Percentiles rank a stretch among this genome's conserved stretches.
These are phyloP conservation scores for Parathielavia appendiculata DNA, from an alignment of 495 filamentous ascomycete genomes.

Conservation along the genomic window DNA sequence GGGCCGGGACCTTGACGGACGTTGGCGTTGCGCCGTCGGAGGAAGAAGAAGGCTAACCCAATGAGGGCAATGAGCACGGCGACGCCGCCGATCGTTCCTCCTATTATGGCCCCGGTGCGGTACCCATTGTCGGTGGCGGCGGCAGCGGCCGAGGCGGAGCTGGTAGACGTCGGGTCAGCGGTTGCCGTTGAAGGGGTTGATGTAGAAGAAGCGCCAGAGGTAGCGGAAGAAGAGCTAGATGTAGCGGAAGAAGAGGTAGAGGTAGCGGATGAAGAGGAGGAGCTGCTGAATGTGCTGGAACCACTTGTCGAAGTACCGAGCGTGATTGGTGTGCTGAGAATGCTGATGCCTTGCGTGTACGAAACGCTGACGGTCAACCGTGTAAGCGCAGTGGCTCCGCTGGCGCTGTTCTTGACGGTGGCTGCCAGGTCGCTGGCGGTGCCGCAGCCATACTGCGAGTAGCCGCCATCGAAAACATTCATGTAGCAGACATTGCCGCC, in stretches of 20 bases:
- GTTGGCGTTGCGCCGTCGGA: slow-evolving; percentile 35
- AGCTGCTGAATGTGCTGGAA: slow-evolving; percentile 16
- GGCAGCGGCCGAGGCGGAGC: slow-evolving; percentile 10
- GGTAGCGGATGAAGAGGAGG: slow-evolving; percentile 11
- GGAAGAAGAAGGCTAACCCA: slow-evolving; percentile 19
- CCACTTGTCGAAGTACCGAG: slow-evolving; percentile 24
- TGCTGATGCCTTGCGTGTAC: slow-evolving; percentile 30
- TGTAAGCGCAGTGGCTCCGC: slow-evolving; percentile 31
- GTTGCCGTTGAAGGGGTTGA: slow-evolving; percentile 18
- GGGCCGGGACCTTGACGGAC: slow-evolving; percentile 32
- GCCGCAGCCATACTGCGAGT: slow-evolving; percentile 46
- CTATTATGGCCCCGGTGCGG: slow-evolving; percentile 42
- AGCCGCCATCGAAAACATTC: slow-evolving; percentile 47
- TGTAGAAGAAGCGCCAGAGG: slow-evolving; percentile 11
- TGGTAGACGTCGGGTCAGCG: slow-evolving; percentile 15
- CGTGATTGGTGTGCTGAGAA: slow-evolving; percentile 36
- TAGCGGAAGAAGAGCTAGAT: slow-evolving; percentile 13
- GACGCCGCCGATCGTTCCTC: slow-evolving; percentile 32
- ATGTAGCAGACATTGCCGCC: slow-evolving; percentile 42
- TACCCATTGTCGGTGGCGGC: slow-evolving; percentile 18
- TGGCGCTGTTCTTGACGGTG: slow-evolving; percentile 38
- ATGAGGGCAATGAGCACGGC: slow-evolving; percentile 15
- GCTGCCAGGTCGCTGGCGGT: slow-evolving; percentile 41
- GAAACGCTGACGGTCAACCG: slow-evolving; percentile 29
- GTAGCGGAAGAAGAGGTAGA: slow-evolving; percentile 3